Evolutionary conservation across 1,139 yeast genomes (phyloP).

Genomic region (Saccharomyces uvarum): DNA sequence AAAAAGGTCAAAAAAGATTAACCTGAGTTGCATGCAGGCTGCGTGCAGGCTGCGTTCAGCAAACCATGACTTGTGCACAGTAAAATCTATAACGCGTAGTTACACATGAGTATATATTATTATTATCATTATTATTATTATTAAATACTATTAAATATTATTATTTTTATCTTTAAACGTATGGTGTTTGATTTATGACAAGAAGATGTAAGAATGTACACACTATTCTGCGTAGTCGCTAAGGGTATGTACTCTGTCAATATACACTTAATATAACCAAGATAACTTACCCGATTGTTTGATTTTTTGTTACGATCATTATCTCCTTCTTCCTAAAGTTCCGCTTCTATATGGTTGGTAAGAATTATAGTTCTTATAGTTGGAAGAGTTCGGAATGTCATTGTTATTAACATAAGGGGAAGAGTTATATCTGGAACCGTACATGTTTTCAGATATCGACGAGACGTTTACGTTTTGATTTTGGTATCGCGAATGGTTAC

Average conservation of each 20-base stretch:
- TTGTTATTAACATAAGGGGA: not conserved
- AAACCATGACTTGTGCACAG: not conserved
- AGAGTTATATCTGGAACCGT: not conserved
- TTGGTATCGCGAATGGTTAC: not conserved
- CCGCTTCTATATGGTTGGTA: not conserved
- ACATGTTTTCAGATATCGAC: not conserved
- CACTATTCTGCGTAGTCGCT: not conserved
- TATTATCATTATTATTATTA: not conserved
- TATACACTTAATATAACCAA: not conserved
- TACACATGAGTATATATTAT: not conserved
- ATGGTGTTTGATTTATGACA: not conserved
- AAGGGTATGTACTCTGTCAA: not conserved
- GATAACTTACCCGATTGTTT: not conserved
- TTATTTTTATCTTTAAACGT: not conserved
- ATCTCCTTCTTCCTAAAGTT: not conserved
- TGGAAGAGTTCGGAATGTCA: not conserved
- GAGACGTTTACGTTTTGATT: not conserved
- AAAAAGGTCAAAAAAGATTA: not conserved
- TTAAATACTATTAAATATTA: not conserved
- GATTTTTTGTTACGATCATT: not conserved
- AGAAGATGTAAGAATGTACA: not conserved
- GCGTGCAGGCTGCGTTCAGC: not conserved
- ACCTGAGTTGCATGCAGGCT: not conserved
- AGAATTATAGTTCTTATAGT: not conserved
- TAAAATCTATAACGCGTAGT: not conserved